Evolutionary conservation across 2,329 filamentous ascomycete species (phyloP), one percentile per base, ranked within the genome.

Genomic region (Diaporthe helianthi): DNA sequence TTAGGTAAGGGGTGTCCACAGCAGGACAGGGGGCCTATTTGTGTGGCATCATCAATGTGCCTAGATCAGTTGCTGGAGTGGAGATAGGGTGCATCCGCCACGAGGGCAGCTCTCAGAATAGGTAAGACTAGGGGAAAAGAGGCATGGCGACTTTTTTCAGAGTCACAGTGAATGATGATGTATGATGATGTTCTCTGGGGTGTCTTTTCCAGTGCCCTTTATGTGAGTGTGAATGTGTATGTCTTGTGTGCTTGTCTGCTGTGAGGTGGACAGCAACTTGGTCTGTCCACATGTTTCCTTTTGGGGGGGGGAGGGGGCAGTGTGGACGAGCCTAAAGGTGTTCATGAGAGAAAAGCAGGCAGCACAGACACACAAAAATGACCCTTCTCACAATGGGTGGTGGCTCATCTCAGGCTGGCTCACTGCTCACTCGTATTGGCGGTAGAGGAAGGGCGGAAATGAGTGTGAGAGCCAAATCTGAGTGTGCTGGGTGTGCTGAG

Each of bases 61-160:
- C 58, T 29, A 15, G 9, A 44, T n/a, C 29, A 63, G 44, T 29
- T 46, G 22, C 38, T 31, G 12, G 13, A 22, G 54, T 26, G 22
- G 58, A 36, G 44, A 63, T 49, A 44, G 58, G 58, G 26, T 22
- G 58, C 58, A 63, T 63, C 58, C 58, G 58, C 66, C 47, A 54
- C 46, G 55, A 68, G 55, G 51, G 36, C 44, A 55, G 19, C 38
- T 65, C 44, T 55, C 31, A 51, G 67, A 60, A 49, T 46, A 24
- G 31, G 41, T 17, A 41, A 29, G 38, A 19, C 54, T 53, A 38
- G 52, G 31, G 44, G 60, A 29, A 33, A 53, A 53, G 33, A 24
- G 54, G 53, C n/a, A 52, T 41, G 24, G 67, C 44, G 52, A 51
- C n/a, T 47, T 38, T 24, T 65, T 9, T 38, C 47, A 33, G 33